These are phyloP conservation scores for Salix exigua DNA, from an alignment of 345 rosid genomes.

Conservation along the genomic window DNA sequence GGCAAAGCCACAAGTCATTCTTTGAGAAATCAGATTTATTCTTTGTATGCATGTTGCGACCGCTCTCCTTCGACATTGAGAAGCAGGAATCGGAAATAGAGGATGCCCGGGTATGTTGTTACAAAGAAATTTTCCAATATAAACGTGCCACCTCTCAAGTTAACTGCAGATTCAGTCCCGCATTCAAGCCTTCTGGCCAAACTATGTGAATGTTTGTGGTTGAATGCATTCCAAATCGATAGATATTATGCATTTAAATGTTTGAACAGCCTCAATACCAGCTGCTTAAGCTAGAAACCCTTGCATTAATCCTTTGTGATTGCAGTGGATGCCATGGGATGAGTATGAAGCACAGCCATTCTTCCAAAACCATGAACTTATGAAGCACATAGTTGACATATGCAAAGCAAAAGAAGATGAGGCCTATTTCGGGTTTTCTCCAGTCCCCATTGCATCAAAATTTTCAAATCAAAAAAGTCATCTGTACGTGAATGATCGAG, in stretches of 20 bases:
- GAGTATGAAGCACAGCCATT: conserved; percentile 40
- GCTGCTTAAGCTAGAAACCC: not conserved
- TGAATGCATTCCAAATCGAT: not conserved
- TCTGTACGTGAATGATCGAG: conserved; percentile 8
- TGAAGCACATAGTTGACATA: conserved; percentile 22
- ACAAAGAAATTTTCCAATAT: not conserved
- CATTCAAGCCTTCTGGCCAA: not conserved
- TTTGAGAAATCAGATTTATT: conserved; percentile 75
- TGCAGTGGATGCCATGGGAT: conserved; percentile 77
- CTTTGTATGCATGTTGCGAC: conserved; percentile 74
- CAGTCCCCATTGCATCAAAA: conserved; percentile 1
- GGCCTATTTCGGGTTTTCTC: conserved; percentile 33
- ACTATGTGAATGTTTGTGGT: not conserved
- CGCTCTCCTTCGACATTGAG: conserved; percentile 58
- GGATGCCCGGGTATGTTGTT: conserved; percentile 56
- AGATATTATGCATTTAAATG: not conserved
- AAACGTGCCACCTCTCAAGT: not conserved
- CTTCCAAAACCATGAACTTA: conserved; percentile 23
- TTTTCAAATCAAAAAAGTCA: not conserved
- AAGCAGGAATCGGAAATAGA: conserved; percentile 73
- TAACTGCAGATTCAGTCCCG: not conserved
- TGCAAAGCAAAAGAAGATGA: conserved; percentile 33
- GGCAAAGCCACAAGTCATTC: conserved; percentile 70
- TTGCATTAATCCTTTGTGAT: conserved; percentile 17
- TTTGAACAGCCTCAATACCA: not conserved